A percentile compares a stretch with the other conserved stretches of the same genome.
These are phyloP conservation scores for Stentor coeruleus DNA, from an alignment of 73 alveolate genomes.

Conservation along the genomic window DNA sequence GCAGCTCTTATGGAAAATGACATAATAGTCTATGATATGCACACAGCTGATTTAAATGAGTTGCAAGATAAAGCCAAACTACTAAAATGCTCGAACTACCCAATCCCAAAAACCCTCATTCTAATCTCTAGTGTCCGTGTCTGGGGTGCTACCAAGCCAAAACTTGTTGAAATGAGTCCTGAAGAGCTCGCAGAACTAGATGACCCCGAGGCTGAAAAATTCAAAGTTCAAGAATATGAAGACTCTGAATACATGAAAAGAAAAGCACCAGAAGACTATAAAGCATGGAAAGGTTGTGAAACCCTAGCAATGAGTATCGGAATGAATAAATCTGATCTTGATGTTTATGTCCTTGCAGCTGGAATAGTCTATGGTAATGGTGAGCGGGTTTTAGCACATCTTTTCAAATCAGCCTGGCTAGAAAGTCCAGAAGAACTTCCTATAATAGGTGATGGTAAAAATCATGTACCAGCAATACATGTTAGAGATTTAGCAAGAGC, in stretches of 20 bases:
- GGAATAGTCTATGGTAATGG: constrained; percentile 98
- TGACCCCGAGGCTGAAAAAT: constrained; percentile 18
- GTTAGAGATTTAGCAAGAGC: constrained; percentile 84
- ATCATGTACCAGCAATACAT: constrained; percentile 93
- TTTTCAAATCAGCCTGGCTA: constrained; percentile 80
- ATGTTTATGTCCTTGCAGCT: constrained; percentile 84
- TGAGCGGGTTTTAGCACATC: constrained; percentile 58
- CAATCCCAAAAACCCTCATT: constrained; percentile 49
- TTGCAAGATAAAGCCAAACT: constrained; percentile 58
- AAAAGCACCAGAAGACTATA: constrained; percentile 27
- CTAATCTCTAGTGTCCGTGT: constrained; percentile 73
- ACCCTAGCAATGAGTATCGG: constrained; percentile 69
- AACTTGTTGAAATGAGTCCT: constrained; percentile 50
- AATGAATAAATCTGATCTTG: constrained; percentile 64
- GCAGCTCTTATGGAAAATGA: constrained; percentile 44
- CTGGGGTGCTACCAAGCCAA: constrained; percentile 87
- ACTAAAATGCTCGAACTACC: constrained; percentile 30
- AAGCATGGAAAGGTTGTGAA: constrained; percentile 75
- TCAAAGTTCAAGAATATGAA: background rate
- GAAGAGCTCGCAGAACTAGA: constrained; percentile 39
- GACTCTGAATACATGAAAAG: constrained; percentile 14
- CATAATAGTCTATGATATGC: constrained; percentile 57
- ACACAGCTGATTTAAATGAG: constrained; percentile 47
- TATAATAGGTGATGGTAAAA: constrained; percentile 73
- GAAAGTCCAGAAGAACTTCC: constrained; percentile 57